These are phyloP conservation scores for Tylopilus balloui DNA, from an alignment of 768 basidiomycete genomes.

Conservation along the genomic window DNA sequence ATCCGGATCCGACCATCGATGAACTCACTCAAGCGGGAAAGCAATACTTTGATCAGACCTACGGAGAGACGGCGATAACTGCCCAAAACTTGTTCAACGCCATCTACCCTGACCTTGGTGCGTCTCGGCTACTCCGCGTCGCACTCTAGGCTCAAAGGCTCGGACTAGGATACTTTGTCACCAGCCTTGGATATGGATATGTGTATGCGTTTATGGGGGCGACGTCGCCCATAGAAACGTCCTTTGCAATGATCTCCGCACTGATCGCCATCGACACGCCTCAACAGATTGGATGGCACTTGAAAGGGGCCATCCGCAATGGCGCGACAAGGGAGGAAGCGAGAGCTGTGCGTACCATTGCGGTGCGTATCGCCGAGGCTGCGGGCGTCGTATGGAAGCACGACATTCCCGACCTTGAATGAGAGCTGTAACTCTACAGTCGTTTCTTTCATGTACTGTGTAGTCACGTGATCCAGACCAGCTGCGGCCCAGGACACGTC, in stretches of 20 bases:
- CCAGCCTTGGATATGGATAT: conserved; percentile 52
- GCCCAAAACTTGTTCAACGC: conserved; percentile 46
- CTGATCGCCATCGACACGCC: conserved; percentile 61
- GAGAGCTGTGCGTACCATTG: conserved; percentile 49
- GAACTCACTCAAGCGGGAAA: conserved; percentile 43
- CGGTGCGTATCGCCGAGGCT: conserved; percentile 45
- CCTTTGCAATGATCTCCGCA: conserved; percentile 56
- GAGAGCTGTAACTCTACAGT: no score
- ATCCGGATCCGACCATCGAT: conserved; percentile 38
- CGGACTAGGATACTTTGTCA: conserved; percentile 48
- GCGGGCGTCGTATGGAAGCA: conserved; percentile 51
- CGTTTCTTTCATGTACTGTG: no score
- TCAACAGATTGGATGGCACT: conserved; percentile 62
- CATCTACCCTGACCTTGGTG: conserved; percentile 64
- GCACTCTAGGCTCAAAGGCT: neutral
- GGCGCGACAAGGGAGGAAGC: conserved; percentile 53
- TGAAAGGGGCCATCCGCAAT: conserved; percentile 49
- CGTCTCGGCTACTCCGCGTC: conserved; percentile 3
- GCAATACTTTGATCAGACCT: conserved; percentile 44
- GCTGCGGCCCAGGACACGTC: no score
- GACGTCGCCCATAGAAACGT: conserved; percentile 50
- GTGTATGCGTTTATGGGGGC: conserved; percentile 47
- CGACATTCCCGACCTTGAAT: conserved; percentile 42
- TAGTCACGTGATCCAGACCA: conserved; percentile 18
- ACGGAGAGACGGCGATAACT: conserved; percentile 49